These are phyloP conservation scores for Phlebopus sp. DNA, from an alignment of 1,284 basidiomycete species.

Conservation along the genomic window DNA sequence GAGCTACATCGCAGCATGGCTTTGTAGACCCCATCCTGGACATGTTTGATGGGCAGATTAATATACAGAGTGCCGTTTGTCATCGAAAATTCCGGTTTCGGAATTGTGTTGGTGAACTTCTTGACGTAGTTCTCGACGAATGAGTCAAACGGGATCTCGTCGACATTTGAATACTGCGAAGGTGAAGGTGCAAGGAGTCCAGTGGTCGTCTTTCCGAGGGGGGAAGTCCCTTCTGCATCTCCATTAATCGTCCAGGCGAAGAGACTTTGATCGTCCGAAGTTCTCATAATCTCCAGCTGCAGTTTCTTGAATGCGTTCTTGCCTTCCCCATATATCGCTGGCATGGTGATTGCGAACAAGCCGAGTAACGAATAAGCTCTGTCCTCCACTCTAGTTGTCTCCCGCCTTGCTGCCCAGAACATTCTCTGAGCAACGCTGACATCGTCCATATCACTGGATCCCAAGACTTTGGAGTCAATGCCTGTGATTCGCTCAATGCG, in stretches of 20 bases:
- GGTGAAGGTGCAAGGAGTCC: slow-evolving; percentile 26
- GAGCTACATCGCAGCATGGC: slow-evolving; percentile 24
- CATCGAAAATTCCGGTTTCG: slow-evolving; percentile 17
- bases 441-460: slow-evolving; percentile 4
- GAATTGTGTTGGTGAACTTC: slow-evolving; percentile 12
- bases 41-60: slow-evolving; percentile 17
- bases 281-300: slow-evolving; percentile 20
- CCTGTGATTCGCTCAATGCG: slow-evolving; percentile 15
- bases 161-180: slow-evolving; percentile 14
- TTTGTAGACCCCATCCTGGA: slow-evolving; percentile 19
- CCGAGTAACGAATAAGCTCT: slow-evolving; percentile 29
- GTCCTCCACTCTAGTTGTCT: slow-evolving; percentile 22
- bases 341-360: slow-evolving; percentile 19
- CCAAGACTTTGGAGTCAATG: slow-evolving; percentile 18
- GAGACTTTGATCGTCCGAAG: slow-evolving; percentile 25
- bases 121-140: slow-evolving; percentile 22
- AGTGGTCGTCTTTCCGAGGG: slow-evolving; percentile 8
- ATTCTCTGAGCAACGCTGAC: slow-evolving; percentile 24
- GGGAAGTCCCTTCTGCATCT: slow-evolving; percentile 8
- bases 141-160: slow-evolving; percentile 20
- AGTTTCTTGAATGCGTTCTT: slow-evolving; percentile 21
- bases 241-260: slow-evolving; percentile 24
- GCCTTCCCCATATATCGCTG: slow-evolving; percentile 20
- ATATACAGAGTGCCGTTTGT: slow-evolving; percentile 23
- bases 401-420: slow-evolving; percentile 24